A percentile compares a stretch with the other conserved stretches of the same genome.
Conservation (phyloP, 306 rosid genomes). For the Gastrolobium bilobum region DNA sequence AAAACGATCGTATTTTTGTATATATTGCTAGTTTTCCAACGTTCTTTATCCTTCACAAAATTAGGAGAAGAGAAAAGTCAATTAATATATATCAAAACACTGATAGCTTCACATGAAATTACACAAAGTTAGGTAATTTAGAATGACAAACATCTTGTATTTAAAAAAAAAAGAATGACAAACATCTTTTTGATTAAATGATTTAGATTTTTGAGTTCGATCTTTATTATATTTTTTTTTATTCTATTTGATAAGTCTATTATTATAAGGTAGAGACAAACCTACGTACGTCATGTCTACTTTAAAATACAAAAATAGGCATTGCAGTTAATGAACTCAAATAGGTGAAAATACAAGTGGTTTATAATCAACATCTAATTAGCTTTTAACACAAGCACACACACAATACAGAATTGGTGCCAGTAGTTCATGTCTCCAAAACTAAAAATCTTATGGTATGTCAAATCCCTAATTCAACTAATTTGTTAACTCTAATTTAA, state of each 20-base stretch:
- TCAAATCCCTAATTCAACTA: neutral
- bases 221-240: neutral
- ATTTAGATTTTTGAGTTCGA: neutral
- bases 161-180: too few relatives aligned
- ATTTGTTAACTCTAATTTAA: neutral
- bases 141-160: neutral
- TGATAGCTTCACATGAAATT: too few relatives aligned
- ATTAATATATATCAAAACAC: too few relatives aligned
- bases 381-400: neutral
- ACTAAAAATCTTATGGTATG: neutral
- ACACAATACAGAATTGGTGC: neutral
- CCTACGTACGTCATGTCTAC: neutral
- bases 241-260: neutral
- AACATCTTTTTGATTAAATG: neutral
- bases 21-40: too few relatives aligned
- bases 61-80: too few relatives aligned
- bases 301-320: neutral
- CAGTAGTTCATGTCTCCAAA: neutral
- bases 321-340: too few relatives aligned
- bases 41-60: too few relatives aligned
- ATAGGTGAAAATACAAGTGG: too few relatives aligned
- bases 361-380: too few relatives aligned
- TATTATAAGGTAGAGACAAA: constrained; percentile 13
- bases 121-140: too few relatives aligned
- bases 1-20: too few relatives aligned